A percentile compares a stretch with the other conserved stretches of the same genome.
Conservation (phyloP, 257 asterid genomes). For the Anisodus tanguticus region DNA sequence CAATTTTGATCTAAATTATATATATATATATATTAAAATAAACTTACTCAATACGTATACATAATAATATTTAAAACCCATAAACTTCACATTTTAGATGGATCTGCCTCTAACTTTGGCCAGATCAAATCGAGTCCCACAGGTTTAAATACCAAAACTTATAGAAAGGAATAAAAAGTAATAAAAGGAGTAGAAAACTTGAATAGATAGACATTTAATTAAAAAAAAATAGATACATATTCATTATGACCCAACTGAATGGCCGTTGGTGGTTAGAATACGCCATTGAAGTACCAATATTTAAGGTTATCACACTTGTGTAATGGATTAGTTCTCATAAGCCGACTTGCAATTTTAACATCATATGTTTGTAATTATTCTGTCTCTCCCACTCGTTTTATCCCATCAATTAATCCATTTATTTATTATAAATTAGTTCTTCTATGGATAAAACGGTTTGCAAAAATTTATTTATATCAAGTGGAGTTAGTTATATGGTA, state of each 20-base stretch:
- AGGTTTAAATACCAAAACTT: too few relatives aligned
- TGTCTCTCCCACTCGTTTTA: constrained; percentile 5
- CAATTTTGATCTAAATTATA: too few relatives aligned
- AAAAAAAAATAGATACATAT: not conserved
- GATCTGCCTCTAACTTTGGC: too few relatives aligned
- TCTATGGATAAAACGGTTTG: not conserved
- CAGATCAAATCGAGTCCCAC: too few relatives aligned
- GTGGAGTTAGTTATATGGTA: constrained; percentile 25
- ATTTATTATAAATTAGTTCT: not conserved
- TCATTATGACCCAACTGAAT: constrained; percentile 29
- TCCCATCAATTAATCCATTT: constrained; percentile 23
- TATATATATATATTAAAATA: too few relatives aligned
- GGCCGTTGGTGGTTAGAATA: constrained; percentile 30
- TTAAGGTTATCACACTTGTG: constrained; percentile 29
- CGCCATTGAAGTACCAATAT: not conserved
- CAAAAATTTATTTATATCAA: not conserved
- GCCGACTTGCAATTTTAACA: constrained; percentile 8
- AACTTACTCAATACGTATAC: too few relatives aligned
- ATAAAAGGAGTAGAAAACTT: not conserved
- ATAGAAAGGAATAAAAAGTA: too few relatives aligned
- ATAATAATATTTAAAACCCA: too few relatives aligned
- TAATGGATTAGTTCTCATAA: constrained; percentile 17
- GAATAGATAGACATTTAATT: not conserved
- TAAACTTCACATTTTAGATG: too few relatives aligned
- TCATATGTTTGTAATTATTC: constrained; percentile 28